phyloP scores from a whole-genome alignment of 306 rosid species.

The Trifolium pratense region DNA sequence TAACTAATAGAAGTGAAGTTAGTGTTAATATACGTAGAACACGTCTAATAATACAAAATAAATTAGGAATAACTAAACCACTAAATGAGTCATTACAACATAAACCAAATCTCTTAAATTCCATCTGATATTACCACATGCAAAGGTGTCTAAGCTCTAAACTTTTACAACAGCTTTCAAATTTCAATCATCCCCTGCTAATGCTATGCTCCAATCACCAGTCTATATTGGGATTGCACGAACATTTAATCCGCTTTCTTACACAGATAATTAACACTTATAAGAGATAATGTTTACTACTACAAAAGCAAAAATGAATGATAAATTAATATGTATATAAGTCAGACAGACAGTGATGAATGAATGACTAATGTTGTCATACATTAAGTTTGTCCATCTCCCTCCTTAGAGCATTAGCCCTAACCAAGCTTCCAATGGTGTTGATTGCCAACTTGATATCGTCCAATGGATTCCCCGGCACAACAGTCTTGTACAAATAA shows the following conservation, averaged over 20 bases:
- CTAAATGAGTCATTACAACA: background rate
- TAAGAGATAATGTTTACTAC: conserved; percentile 12
- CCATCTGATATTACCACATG: background rate
- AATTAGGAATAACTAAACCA: conserved; percentile 4
- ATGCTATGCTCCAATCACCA: conserved; percentile 14
- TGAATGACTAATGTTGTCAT: conserved; percentile 37
- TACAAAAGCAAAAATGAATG: conserved; percentile 25
- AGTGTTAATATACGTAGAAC: background rate
- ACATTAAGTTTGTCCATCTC: conserved; percentile 89
- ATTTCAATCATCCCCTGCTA: conserved; percentile 27
- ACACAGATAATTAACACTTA: conserved; percentile 30
- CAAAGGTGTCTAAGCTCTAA: conserved; percentile 24
- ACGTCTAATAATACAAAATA: background rate
- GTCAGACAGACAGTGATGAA: conserved; percentile 15
- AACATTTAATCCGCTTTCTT: conserved; percentile 32
- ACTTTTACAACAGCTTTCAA: conserved; percentile 9
- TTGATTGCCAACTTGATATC: conserved; percentile 94
- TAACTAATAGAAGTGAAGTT: background rate
- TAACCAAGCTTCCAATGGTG: conserved; percentile 93
- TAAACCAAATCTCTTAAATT: background rate
- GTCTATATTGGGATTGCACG: conserved; percentile 36
- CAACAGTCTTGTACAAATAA: conserved; percentile 90
- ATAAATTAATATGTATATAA: conserved; percentile 13
- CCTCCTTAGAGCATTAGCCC: conserved; percentile 86
- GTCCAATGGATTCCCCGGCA: conserved; percentile 85